These are phyloP conservation scores for Penicillium maclennaniae DNA, from an alignment of 495 filamentous ascomycete genomes.

Conservation along the genomic window DNA sequence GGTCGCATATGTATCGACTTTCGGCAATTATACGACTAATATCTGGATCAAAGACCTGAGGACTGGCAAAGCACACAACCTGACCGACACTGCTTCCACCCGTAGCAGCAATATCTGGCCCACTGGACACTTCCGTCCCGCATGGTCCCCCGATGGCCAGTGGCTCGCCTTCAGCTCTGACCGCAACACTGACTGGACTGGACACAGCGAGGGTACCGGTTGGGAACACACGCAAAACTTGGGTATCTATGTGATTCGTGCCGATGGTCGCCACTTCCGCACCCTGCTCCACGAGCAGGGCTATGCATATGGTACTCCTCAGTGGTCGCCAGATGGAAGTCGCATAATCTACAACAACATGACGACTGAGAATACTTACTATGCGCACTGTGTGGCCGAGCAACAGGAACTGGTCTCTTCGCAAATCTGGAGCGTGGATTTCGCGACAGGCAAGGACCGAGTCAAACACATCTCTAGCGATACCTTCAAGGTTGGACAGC, in stretches of 20 bases:
- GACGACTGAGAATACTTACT: constrained; percentile 1
- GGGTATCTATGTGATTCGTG: constrained; percentile 25
- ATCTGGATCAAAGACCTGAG: constrained; percentile 29
- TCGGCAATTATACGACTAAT: constrained; percentile 20
- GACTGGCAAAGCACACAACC: constrained; percentile 14
- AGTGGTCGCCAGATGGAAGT: constrained; percentile 28
- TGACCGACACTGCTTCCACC: constrained; percentile 18
- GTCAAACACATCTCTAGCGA: neutral
- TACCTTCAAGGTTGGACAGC: neutral
- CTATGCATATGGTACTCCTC: constrained; percentile 25
- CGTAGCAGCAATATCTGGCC: constrained; percentile 13
- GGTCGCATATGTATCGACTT: constrained; percentile 26
- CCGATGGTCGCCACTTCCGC: constrained; percentile 27
- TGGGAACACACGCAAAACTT: constrained; percentile 36
- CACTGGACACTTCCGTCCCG: constrained; percentile 25
- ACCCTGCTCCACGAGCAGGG: constrained; percentile 10
- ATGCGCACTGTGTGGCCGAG: neutral
- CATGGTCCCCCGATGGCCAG: constrained; percentile 14
- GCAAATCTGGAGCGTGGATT: neutral
- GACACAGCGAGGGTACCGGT: constrained; percentile 22
- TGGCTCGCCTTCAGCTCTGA: constrained; percentile 15
- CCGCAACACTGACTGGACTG: constrained; percentile 18
- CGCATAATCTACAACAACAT: constrained; percentile 12
- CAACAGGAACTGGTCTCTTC: neutral
- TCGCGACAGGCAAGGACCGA: neutral